Conservation (phyloP, 2,329 filamentous ascomycete species). For the Canariomyces notabilis region DNA sequence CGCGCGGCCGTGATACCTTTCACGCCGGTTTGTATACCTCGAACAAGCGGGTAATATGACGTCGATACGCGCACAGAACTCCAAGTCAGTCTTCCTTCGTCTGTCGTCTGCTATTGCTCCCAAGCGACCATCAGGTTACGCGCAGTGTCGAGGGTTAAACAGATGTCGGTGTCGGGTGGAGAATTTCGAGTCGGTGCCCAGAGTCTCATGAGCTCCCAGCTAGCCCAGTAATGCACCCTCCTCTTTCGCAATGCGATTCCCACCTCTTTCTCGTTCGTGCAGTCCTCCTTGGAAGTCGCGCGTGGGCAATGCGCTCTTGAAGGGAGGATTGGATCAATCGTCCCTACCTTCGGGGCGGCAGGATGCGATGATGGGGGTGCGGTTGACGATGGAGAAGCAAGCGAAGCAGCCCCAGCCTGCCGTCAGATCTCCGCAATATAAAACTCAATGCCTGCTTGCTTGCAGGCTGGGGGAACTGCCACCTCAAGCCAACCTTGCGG, state of each 20-base stretch:
- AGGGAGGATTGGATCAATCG: slow-evolving; percentile 1
- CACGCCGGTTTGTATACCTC: slow-evolving; percentile 1
- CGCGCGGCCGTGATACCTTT: slow-evolving; percentile 14
- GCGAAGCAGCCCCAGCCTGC: slow-evolving; percentile 11
- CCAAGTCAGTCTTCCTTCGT: background rate
- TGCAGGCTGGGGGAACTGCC: slow-evolving; percentile 13
- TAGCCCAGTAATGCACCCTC: background rate
- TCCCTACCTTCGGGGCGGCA: slow-evolving; percentile 1
- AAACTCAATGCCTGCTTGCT: slow-evolving; percentile 26
- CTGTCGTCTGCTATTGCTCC: background rate
- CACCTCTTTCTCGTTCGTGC: slow-evolving; percentile 7
- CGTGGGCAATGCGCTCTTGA: background rate
- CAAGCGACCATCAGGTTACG: slow-evolving; percentile 1
- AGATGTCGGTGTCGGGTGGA: slow-evolving; percentile 13
- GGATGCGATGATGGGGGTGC: slow-evolving; percentile 5
- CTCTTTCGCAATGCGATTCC: background rate
- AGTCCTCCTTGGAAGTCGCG: background rate
- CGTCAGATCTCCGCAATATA: slow-evolving; percentile 27
- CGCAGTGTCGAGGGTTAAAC: slow-evolving; percentile 5
- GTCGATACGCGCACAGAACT: background rate
- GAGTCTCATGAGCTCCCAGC: too few species aligned
- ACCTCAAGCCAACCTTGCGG: slow-evolving; percentile 16
- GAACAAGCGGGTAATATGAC: background rate
- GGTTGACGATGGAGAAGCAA: slow-evolving; percentile 20
- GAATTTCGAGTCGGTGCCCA: background rate